Percentiles rank a stretch among this genome's conserved stretches.
Evolutionary conservation across 441 rosid genomes (phyloP).

Genomic region (Aquilaria agallochum): DNA sequence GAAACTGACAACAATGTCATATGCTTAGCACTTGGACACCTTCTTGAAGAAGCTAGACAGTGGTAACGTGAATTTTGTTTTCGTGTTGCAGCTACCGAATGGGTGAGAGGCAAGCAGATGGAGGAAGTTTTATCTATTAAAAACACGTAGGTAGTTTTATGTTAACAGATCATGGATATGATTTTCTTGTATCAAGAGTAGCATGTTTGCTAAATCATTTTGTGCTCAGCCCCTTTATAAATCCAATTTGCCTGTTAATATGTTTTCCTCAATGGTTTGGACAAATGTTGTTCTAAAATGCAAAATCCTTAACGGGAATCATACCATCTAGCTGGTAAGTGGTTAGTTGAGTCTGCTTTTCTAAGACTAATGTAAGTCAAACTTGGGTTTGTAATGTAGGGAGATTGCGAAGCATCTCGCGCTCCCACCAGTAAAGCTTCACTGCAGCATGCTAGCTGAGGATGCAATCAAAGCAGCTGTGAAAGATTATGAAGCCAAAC

Average conservation of each 20-base stretch:
- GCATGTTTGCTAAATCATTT: not conserved
- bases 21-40: no score
- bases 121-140: conserved; percentile 82
- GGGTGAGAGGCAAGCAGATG: conserved; percentile 95
- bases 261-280: no score
- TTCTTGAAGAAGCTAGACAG: no score
- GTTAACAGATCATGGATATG: not conserved
- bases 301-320: no score
- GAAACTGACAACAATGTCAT: no score
- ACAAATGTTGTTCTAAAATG: no score
- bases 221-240: not conserved
- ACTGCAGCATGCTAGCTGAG: conserved; percentile 99
- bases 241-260: no score
- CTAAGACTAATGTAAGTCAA: no score
- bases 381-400: conserved; percentile 26
- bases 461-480: conserved; percentile 99
- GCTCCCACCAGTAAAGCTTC: conserved; percentile 97
- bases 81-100: conserved; percentile 68
- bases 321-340: no score
- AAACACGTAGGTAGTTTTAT: conserved; percentile 62
- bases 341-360: no score
- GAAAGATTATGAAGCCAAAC: conserved; percentile 75
- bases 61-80: not conserved
- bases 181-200: not conserved
- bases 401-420: conserved; percentile 91